Base-by-base conservation (phyloP, 495 filamentous ascomycete species). In the Penicillium goetzii region DNA sequence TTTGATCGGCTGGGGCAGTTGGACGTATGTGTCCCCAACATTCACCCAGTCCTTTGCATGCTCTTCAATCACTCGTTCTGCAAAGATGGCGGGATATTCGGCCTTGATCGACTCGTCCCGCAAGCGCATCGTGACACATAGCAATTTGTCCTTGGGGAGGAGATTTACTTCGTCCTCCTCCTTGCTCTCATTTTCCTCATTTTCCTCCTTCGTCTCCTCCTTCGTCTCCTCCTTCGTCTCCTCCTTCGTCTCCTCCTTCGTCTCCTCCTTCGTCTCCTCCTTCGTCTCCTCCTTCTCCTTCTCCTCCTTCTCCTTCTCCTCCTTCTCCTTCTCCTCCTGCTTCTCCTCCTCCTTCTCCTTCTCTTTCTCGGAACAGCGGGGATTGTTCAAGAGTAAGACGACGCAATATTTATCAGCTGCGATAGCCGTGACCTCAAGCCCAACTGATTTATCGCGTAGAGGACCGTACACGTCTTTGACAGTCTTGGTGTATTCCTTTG, bases 1-100 rank as follows among this genome's bases (percentile, higher is more conserved):
- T 21, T 57, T 62, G 53, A 62, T 57, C 12, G 53, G 60, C n/a
- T 57, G 60, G 47, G 60, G 60, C 19, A 62, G 60, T 32, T 50
- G 23, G 1, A 62, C 28, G 43, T 51, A 51, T 23, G 41, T 30
- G 11, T 57, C 60, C 1, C 53, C 53, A 8, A 51, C 30, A 45
- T 56, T 26, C 10, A 61, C 32, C 51, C 52, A 56, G 26, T 52
- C 59, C 25, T n/a, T 56, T 36, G 30, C 14, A 49, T 54, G 26
- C 5, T 56, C 59, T 23, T 61, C 59, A 5, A 33, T 11, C 10
- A 62, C 53, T 28, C 53, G 41, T 15, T 26, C 12, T 23, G 33
- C 41, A 17, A 63, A 40, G 2, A 17, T 49, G 19, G 49, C 56
- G 2, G 45, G 28, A 32, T 36, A 33, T 0, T 23, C 25, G 0